These are phyloP conservation scores for Chaetomiaceae sp. DNA, from an alignment of 2,329 filamentous ascomycete genomes.

Conservation along the genomic window DNA sequence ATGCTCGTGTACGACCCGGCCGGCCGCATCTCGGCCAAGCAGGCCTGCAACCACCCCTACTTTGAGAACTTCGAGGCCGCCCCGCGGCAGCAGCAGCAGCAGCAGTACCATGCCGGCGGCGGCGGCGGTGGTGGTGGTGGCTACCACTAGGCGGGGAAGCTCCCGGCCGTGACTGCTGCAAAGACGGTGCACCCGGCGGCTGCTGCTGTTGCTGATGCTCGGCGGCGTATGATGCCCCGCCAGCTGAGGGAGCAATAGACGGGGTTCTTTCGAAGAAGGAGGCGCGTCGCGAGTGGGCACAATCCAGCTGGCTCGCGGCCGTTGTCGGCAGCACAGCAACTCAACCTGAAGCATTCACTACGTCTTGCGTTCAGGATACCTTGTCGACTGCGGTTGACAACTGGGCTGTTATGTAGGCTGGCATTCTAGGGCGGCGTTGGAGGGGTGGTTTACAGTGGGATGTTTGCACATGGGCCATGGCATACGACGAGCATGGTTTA, in stretches of 20 bases:
- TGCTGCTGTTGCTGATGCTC: no score
- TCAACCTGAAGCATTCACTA: constrained; percentile 17
- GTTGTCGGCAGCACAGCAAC: not conserved
- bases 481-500: not conserved
- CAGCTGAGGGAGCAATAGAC: not conserved
- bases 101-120: no score
- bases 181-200: constrained; percentile 2
- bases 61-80: constrained; percentile 57
- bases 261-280: not conserved
- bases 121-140: no score
- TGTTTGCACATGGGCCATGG: constrained; percentile 4
- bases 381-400: constrained; percentile 12
- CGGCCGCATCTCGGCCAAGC: constrained; percentile 77
- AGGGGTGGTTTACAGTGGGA: not conserved
- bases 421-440: constrained; percentile 18
- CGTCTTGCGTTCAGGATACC: constrained; percentile 24
- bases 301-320: not conserved
- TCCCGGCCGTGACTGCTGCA: not conserved
- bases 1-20: constrained; percentile 81
- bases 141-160: constrained; percentile 27
- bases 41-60: constrained; percentile 77
- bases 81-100: constrained; percentile 21
- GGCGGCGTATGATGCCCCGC: constrained; percentile 1
- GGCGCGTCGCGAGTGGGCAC: not conserved
- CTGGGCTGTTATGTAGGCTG: constrained; percentile 10